These are phyloP conservation scores for Coemansia sp. DNA, from an alignment of 192 early-diverging fungal genomes.

Conservation along the genomic window DNA sequence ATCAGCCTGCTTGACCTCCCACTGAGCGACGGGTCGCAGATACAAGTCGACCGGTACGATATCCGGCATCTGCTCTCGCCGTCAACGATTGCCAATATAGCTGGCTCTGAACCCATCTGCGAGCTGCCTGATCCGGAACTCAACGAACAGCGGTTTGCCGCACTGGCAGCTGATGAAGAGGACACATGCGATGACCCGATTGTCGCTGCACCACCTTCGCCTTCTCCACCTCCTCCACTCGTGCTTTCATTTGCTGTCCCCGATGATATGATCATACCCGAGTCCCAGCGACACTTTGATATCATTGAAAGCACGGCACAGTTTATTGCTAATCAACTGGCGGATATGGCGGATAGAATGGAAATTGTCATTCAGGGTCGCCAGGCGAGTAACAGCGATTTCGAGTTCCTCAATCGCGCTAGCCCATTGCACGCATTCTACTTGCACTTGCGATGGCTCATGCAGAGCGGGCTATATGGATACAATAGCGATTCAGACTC, in stretches of 20 bases:
- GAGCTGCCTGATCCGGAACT: slow-evolving; percentile 15
- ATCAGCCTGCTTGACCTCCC: slow-evolving; percentile 21
- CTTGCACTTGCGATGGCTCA: slow-evolving; percentile 65
- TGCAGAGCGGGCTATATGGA: slow-evolving; percentile 64
- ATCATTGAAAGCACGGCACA: slow-evolving; percentile 74
- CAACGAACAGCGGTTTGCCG: slow-evolving; percentile 21
- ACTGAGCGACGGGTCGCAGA: neutral
- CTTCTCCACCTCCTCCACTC: neutral
- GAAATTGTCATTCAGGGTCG: slow-evolving; percentile 77
- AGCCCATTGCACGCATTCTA: slow-evolving; percentile 73
- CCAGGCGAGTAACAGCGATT: slow-evolving; percentile 72
- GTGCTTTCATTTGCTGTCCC: slow-evolving; percentile 26
- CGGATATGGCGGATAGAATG: slow-evolving; percentile 59
- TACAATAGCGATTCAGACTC: slow-evolving; percentile 42
- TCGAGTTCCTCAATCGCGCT: slow-evolving; percentile 68
- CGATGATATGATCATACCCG: slow-evolving; percentile 46
- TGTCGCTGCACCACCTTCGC: neutral
- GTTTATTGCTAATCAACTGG: slow-evolving; percentile 62
- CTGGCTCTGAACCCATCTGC: neutral
- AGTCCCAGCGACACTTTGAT: slow-evolving; percentile 61
- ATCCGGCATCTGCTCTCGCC: slow-evolving; percentile 32
- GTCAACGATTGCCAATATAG: neutral
- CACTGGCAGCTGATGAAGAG: slow-evolving; percentile 17
- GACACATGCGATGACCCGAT: slow-evolving; percentile 17
- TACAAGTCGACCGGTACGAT: slow-evolving; percentile 41